phyloP scores from a whole-genome alignment of 2,329 filamentous ascomycete genomes.

The Neodidymelliopsis sp. region DNA sequence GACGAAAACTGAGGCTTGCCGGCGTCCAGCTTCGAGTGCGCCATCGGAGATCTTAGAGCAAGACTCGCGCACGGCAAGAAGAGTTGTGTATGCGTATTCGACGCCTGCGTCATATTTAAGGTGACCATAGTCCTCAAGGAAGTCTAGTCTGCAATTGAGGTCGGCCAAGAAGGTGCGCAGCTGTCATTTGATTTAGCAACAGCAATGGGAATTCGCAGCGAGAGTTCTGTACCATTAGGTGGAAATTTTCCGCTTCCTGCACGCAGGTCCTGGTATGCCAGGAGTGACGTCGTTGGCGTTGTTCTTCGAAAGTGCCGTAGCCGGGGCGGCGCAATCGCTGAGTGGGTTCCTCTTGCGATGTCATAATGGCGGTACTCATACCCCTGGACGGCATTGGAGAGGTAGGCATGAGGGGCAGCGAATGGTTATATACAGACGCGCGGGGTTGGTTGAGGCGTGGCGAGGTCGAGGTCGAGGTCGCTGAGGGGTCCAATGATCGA shows the following conservation, averaged over 20 bases:
- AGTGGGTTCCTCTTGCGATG: conserved; percentile 54
- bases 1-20: conserved; percentile 85
- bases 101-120: conserved; percentile 83
- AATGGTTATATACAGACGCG: conserved; percentile 30
- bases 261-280: conserved; percentile 56
- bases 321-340: conserved; percentile 43
- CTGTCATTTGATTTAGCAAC: conserved; percentile 50
- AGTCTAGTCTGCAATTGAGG: conserved; percentile 84
- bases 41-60: conserved; percentile 92
- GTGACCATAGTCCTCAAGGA: conserved; percentile 87
- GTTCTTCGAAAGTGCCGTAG: conserved; percentile 45
- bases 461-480: conserved; percentile 19
- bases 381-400: conserved; percentile 17
- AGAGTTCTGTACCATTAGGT: conserved; percentile 47
- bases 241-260: conserved; percentile 57
- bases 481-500: conserved; percentile 17
- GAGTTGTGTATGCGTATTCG: conserved; percentile 81
- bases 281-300: conserved; percentile 55
- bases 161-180: conserved; percentile 85
- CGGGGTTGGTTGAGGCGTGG: conserved; percentile 32
- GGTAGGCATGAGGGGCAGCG: conserved; percentile 32
- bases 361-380: conserved; percentile 46
- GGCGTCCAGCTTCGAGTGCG: conserved; percentile 83
- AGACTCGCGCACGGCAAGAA: conserved; percentile 84
- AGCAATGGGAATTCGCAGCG: not conserved